Conservation (phyloP, 2,329 filamentous ascomycete genomes). For the Golovinomyces cichoracearum region DNA sequence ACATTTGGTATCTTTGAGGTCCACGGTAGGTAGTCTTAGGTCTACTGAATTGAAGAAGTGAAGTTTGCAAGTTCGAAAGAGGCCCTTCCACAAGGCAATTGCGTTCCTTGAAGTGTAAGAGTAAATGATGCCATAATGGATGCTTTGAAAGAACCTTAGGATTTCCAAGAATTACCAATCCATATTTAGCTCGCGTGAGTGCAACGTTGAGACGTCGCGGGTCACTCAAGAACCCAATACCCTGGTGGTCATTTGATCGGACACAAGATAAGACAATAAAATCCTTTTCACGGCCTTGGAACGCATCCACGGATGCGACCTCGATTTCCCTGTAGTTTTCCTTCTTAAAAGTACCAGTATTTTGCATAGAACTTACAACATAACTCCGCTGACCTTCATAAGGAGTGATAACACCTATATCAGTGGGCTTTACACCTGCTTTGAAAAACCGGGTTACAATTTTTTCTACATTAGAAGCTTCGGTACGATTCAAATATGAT, state of each 20-base stretch:
- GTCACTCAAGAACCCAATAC: conserved; percentile 95
- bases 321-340: conserved; percentile 97
- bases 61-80: conserved; percentile 83
- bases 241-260: conserved; percentile 94
- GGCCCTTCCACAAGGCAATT: conserved; percentile 92
- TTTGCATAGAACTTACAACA: conserved; percentile 98
- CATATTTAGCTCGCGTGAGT: conserved; percentile 87
- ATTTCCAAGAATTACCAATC: conserved; percentile 86
- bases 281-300: conserved; percentile 96
- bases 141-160: conserved; percentile 95
- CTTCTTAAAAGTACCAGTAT: conserved; percentile 90
- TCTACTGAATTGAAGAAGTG: conserved; percentile 76
- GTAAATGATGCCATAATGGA: conserved; percentile 84
- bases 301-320: conserved; percentile 92
- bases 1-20: conserved; percentile 65
- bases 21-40: conserved; percentile 80
- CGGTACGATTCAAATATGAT: conserved; percentile 91
- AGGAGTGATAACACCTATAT: conserved; percentile 94
- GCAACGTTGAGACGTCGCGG: conserved; percentile 93
- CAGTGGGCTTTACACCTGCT: conserved; percentile 74
- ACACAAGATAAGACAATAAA: conserved; percentile 97
- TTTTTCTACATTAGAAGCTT: conserved; percentile 94
- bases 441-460: conserved; percentile 98
- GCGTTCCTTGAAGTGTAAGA: conserved; percentile 88
- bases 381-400: conserved; percentile 97